These are phyloP conservation scores for Incumbomyces delicatus DNA, from an alignment of 2,329 filamentous ascomycete genomes.

Conservation along the genomic window DNA sequence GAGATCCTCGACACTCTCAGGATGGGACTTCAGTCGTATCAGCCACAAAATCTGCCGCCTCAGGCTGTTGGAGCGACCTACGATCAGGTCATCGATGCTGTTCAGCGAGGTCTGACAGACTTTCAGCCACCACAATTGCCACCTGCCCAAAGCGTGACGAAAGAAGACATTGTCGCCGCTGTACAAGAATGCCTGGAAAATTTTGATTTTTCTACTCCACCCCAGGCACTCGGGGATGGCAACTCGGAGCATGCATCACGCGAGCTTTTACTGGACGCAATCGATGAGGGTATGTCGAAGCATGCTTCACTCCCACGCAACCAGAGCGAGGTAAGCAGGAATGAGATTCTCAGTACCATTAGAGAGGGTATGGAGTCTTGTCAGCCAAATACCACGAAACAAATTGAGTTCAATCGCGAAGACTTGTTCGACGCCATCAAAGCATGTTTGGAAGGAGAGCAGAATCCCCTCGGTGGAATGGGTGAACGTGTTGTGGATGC, in stretches of 20 bases:
- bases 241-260: conserved; percentile 34
- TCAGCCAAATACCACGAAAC: conserved; percentile 39
- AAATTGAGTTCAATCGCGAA: conserved; percentile 48
- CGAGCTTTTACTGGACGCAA: conserved; percentile 49
- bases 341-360: conserved; percentile 49
- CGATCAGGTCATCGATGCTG: conserved; percentile 75
- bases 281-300: conserved; percentile 30
- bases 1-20: conserved; percentile 80
- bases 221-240: conserved; percentile 24
- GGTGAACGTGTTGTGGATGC: conserved; percentile 52
- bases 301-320: conserved; percentile 27
- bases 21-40: conserved; percentile 72
- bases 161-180: conserved; percentile 73
- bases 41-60: conserved; percentile 31
- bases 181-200: conserved; percentile 81
- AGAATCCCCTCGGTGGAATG: conserved; percentile 42
- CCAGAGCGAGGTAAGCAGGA: conserved; percentile 37
- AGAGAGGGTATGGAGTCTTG: conserved; percentile 46
- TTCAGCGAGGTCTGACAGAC: conserved; percentile 75
- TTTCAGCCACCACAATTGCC: conserved; percentile 67
- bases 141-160: conserved; percentile 56
- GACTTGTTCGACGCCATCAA: conserved; percentile 51
- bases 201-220: conserved; percentile 61
- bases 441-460: conserved; percentile 45
- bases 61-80: conserved; percentile 52